These are phyloP conservation scores for Termitomyces sp. DNA, from an alignment of 768 basidiomycete species.

Conservation along the genomic window DNA sequence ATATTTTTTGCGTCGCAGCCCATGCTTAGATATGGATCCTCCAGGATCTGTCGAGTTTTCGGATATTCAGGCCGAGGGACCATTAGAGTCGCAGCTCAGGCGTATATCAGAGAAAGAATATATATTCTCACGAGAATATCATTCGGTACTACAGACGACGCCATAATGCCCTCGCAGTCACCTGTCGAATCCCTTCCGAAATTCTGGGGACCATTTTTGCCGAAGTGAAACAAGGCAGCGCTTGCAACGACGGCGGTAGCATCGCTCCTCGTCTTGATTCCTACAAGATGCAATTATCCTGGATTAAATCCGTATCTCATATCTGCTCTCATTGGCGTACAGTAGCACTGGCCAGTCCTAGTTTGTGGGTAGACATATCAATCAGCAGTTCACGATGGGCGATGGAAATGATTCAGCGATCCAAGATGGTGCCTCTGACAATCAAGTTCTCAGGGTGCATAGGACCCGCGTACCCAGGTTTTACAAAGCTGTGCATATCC, in stretches of 20 bases:
- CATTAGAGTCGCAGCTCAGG: neutral
- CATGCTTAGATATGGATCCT: neutral
- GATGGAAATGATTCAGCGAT: neutral
- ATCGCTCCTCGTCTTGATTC: no score
- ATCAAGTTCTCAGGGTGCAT: neutral
- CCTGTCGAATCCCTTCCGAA: neutral
- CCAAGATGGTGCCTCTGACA: neutral
- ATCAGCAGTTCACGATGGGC: neutral
- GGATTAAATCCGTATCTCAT: neutral
- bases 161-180: neutral
- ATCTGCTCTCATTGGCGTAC: neutral
- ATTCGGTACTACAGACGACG: neutral
- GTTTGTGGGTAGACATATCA: neutral
- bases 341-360: neutral
- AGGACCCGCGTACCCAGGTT: no score
- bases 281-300: neutral
- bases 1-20: no score
- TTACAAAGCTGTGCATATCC: neutral
- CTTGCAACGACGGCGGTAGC: neutral
- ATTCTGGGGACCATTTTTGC: neutral
- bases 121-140: neutral
- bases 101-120: neutral
- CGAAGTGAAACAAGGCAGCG: neutral
- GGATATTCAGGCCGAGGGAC: neutral
- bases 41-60: neutral